phyloP scores from a whole-genome alignment of 768 basidiomycete species.

The Tulasnella sp. region DNA sequence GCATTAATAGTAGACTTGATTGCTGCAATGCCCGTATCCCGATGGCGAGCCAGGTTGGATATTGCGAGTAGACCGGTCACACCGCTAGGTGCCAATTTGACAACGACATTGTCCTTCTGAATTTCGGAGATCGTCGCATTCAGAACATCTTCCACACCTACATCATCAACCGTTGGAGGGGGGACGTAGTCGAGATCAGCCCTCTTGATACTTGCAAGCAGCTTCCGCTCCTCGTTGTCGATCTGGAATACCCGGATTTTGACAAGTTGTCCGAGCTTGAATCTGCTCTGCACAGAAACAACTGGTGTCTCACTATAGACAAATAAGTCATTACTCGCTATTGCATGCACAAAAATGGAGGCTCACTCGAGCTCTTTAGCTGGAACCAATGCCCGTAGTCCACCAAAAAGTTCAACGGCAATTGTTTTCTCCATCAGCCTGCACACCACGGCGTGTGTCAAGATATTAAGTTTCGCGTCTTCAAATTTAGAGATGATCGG shows the following conservation, averaged over 20 bases:
- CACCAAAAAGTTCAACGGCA: slow-evolving; percentile 84
- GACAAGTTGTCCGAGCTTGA: slow-evolving; percentile 69
- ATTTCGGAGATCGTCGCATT: slow-evolving; percentile 63
- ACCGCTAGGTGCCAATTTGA: slow-evolving; percentile 56
- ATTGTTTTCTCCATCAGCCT: slow-evolving; percentile 69
- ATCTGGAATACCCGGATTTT: slow-evolving; percentile 66
- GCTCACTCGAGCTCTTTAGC: slow-evolving; percentile 66
- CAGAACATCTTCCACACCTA: slow-evolving; percentile 65
- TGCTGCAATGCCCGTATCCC: slow-evolving; percentile 50
- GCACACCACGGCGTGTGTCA: slow-evolving; percentile 74
- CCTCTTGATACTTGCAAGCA: slow-evolving; percentile 80
- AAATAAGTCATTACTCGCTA: neutral
- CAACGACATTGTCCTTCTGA: slow-evolving; percentile 70
- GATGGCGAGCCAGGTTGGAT: slow-evolving; percentile 73
- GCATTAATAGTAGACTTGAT: slow-evolving; percentile 47
- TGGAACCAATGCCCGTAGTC: slow-evolving; percentile 70
- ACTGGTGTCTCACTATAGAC: slow-evolving; percentile 48
- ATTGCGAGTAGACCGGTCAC: slow-evolving; percentile 75
- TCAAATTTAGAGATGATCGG: slow-evolving; percentile 53
- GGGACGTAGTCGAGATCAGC: slow-evolving; percentile 40
- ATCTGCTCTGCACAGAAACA: slow-evolving; percentile 38
- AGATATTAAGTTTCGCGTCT: slow-evolving; percentile 52
- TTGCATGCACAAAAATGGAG: slow-evolving; percentile 1
- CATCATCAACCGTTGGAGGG: slow-evolving; percentile 48
- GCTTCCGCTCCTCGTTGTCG: slow-evolving; percentile 38